Evolutionary conservation across 2,329 filamentous ascomycete genomes (phyloP).

Genomic region (Colletotrichum shisoi): DNA sequence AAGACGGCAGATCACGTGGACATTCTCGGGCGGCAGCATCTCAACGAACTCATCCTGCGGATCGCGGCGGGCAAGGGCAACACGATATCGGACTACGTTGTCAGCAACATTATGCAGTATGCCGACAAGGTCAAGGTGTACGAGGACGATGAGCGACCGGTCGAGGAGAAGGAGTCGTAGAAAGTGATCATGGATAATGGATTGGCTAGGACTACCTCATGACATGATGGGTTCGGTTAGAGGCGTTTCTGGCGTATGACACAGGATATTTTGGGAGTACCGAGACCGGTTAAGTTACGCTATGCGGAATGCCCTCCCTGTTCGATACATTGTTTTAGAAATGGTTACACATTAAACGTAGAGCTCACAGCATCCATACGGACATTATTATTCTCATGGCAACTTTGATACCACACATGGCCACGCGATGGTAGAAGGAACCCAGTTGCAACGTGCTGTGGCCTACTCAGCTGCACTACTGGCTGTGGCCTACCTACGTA

Average conservation of each 20-base stretch:
- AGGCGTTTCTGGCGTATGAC: constrained; percentile 27
- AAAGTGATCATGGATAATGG: constrained; percentile 5
- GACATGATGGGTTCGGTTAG: constrained; percentile 5
- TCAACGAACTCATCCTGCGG: constrained; percentile 89
- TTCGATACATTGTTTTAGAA: neutral
- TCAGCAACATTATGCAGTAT: constrained; percentile 84
- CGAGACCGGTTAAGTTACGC: constrained; percentile 10
- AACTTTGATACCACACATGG: neutral
- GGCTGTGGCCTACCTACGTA: neutral
- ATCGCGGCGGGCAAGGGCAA: constrained; percentile 87
- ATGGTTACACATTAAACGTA: constrained; percentile 5
- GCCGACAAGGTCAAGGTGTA: constrained; percentile 83
- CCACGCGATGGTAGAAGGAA: neutral
- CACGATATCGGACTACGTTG: constrained; percentile 76
- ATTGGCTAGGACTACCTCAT: neutral
- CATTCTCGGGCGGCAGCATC: constrained; percentile 84
- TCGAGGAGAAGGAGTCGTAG: constrained; percentile 3
- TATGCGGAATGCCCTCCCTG: constrained; percentile 21
- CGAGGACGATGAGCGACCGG: constrained; percentile 60
- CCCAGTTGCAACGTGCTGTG: neutral
- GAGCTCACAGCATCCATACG: constrained; percentile 15
- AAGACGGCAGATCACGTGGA: constrained; percentile 91
- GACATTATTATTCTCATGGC: neutral
- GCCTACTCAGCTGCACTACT: neutral
- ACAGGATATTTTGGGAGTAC: constrained; percentile 5